Evolutionary conservation across 306 rosid genomes (phyloP).

Genomic region (Psophocarpus tetragonolobus): DNA sequence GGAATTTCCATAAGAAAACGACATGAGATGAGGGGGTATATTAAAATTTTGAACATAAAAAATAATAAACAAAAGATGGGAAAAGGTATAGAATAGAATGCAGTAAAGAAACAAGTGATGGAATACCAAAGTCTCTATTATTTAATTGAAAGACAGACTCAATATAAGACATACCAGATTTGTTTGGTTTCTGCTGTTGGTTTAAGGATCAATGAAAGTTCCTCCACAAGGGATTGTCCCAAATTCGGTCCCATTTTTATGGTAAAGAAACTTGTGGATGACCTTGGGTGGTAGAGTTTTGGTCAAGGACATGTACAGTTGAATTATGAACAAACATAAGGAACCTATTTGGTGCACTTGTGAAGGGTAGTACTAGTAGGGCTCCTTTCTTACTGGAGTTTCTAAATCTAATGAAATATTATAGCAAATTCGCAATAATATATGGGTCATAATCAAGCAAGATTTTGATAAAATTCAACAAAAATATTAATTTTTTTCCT

Average conservation of each 20-base stretch:
- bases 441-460: background rate
- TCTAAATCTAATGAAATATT: background rate
- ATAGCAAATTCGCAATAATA: background rate
- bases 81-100: background rate
- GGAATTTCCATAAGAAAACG: slow-evolving; percentile 18
- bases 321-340: slow-evolving; percentile 27
- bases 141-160: slow-evolving; percentile 23
- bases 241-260: slow-evolving; percentile 36
- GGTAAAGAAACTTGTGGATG: slow-evolving; percentile 27
- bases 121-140: background rate
- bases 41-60: background rate
- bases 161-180: slow-evolving; percentile 36
- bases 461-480: background rate
- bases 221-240: slow-evolving; percentile 49
- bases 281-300: slow-evolving; percentile 17
- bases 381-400: no score
- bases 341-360: slow-evolving; percentile 7
- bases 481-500: background rate
- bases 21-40: background rate
- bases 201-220: slow-evolving; percentile 41
- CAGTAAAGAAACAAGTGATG: slow-evolving; percentile 26
- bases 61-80: background rate
- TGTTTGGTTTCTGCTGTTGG: slow-evolving; percentile 45
- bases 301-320: slow-evolving; percentile 24
- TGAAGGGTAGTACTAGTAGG: slow-evolving; percentile 27